Conservation (phyloP, 768 basidiomycete species). For the Kockovaella imperatae region DNA sequence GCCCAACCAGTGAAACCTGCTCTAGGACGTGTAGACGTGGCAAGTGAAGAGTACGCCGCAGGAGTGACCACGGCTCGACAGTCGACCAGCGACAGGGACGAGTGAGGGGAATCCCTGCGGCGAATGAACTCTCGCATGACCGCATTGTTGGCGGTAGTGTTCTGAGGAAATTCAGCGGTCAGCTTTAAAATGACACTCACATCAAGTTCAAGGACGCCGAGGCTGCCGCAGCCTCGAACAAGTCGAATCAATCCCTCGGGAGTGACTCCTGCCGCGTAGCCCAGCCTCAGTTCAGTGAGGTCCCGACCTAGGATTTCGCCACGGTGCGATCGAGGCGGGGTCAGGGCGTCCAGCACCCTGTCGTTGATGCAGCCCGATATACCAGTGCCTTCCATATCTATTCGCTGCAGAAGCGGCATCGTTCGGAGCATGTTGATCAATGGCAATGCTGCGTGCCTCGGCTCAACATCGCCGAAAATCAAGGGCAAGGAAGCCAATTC, state of each 20-base stretch:
- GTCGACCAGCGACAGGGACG: conserved; percentile 21
- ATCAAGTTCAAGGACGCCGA: conserved; percentile 68
- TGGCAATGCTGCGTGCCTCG: not conserved
- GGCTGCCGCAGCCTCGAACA: conserved; percentile 56
- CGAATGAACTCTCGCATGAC: conserved; percentile 22
- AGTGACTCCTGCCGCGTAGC: conserved; percentile 58
- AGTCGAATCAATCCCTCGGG: conserved; percentile 60
- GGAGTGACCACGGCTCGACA: conserved; percentile 18
- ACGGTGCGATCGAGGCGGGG: conserved; percentile 45
- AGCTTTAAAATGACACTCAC: conserved; percentile 20
- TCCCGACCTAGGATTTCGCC: conserved; percentile 15
- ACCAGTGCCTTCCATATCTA: conserved; percentile 79
- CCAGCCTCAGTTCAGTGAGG: conserved; percentile 20
- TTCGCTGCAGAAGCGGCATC: conserved; percentile 60
- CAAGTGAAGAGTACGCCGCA: conserved; percentile 3
- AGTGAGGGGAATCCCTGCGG: conserved; percentile 2
- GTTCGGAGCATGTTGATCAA: conserved; percentile 62
- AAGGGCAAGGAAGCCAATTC: conserved; percentile 70
- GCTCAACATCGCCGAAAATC: conserved; percentile 52
- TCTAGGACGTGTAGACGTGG: conserved; percentile 6
- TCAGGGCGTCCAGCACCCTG: conserved; percentile 58
- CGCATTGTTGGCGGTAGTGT: conserved; percentile 20
- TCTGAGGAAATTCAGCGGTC: conserved; percentile 11
- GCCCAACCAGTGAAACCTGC: conserved; percentile 10
- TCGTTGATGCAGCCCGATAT: conserved; percentile 56